Base-by-base conservation (phyloP, 2,329 filamentous ascomycete genomes). In the Myotisia sp. region DNA sequence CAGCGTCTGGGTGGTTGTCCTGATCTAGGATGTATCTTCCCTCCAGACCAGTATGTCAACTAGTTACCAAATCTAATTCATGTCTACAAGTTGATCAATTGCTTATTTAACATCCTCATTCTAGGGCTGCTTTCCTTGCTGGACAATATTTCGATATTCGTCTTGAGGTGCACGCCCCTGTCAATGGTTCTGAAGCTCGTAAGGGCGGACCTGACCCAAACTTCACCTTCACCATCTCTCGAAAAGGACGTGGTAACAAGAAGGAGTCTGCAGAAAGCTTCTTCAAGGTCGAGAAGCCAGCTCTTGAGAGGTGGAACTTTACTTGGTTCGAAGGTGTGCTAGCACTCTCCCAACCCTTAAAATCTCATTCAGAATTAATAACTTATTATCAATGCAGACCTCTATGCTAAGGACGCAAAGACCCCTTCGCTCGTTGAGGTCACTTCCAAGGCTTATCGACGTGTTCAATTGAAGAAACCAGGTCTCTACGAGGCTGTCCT, bases 81-180 rank as follows among this genome's bases (percentile, higher is more conserved):
- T 13, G 9, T 24, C 14, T 10, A n/a, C n/a, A n/a, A n/a, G 2
- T 33, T 30, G 41, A 34, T 31, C 17, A 9, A 17, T 14, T 16
- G 9, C 8, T 10, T 26, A 14, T 9, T 13, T 29, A 12, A 24
- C 29, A 19, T 16, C 22, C 29, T 26, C 18, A 31, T 12, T 29
- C 17, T 40, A 70, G 67, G 60, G 75, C 78, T 43, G 82, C 90
- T 49, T 90, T 90, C 60, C 68, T 92, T 2, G 76, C 82, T 4
- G 82, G 82, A 8, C 82, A 90, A 59, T 77, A 72, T 54, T 90
- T 90, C 50, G 83, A 90, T 52, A 76, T 92, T 42, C 76, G 82
- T 39, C 70, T 87, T 39, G 82, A 90, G 55, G 72, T 90, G 19
- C 81, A 87, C 52, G 79, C 80, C 6, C 81, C 81, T 4, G 66